A percentile compares a stretch with the other conserved stretches of the same genome.
Conservation (phyloP, 805 yeast species). For the Phaffomyces thermotolerans region DNA sequence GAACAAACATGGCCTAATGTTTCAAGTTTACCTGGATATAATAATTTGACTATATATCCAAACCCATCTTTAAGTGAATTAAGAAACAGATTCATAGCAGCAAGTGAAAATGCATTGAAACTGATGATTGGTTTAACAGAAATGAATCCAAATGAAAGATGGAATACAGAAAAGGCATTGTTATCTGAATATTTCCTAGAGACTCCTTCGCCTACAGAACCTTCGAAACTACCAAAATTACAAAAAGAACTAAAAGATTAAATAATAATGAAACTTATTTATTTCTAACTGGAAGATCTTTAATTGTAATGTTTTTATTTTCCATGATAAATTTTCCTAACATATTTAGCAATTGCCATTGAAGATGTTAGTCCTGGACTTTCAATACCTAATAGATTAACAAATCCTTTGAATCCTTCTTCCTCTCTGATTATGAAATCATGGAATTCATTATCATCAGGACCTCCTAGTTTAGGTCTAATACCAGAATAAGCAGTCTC, state of each 20-base stretch:
- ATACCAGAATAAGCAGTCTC: constrained; percentile 74
- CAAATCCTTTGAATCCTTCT: constrained; percentile 66
- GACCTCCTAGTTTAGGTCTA: constrained; percentile 63
- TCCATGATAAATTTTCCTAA: constrained; percentile 27
- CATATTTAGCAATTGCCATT: constrained; percentile 77
- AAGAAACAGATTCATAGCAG: constrained; percentile 81
- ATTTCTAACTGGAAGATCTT: background rate
- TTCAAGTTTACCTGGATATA: constrained; percentile 67
- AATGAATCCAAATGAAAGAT: constrained; percentile 72
- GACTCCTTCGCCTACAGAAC: constrained; percentile 67
- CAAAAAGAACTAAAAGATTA: constrained; percentile 2
- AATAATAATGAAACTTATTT: background rate
- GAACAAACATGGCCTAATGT: constrained; percentile 91
- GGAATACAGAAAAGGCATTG: constrained; percentile 57
- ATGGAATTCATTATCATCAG: constrained; percentile 40
- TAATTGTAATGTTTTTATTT: background rate
- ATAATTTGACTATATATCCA: constrained; percentile 69
- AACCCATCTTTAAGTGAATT: constrained; percentile 76
- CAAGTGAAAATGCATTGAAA: constrained; percentile 77
- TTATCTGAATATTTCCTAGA: constrained; percentile 64
- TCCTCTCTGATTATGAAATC: constrained; percentile 74
- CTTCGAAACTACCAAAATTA: constrained; percentile 47
- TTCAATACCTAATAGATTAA: constrained; percentile 77
- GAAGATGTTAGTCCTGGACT: constrained; percentile 86
- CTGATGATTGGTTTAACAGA: constrained; percentile 64